Base-by-base conservation (phyloP, 2,329 filamentous ascomycete species). In the Diplocarpon mali region DNA sequence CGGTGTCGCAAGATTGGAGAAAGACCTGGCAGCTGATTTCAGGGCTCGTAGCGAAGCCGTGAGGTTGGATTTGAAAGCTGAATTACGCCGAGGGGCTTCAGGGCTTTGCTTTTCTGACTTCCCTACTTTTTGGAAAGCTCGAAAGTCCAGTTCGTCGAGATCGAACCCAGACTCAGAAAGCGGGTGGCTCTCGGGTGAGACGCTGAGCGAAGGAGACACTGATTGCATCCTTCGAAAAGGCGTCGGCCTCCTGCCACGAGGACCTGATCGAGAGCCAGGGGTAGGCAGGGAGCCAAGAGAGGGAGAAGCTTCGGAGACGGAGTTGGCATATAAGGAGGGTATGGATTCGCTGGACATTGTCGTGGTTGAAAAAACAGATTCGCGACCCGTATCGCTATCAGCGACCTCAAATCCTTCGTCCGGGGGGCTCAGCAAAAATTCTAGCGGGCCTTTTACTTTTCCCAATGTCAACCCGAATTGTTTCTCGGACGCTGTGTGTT, bases 11-110 rank as follows among this genome's bases (percentile, higher is more conserved):
- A 83, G 70, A 51, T 62, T 69, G 2, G 78, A 81, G 45, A 83
- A 71, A 7, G 78, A 78, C 48, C 71, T 74, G 40, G 79, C 79
- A 1, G 79, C 79, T 30, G 75, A 79, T 48, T 75, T 52, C 46
- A 83, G 61, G 29, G 78, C 78, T 15, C 76, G 72, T 38, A 83
- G 65, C 9, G 79, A 83, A 6, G 79, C 78, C 5, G 79, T 83
- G 31, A 83, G 60, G 56, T 83, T 83, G 3, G 78, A 83, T 60
- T 81, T 82, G 65, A 83, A 83, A 6, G 72, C 78, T 34, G 56
- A 65, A 46, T 55, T 59, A 31, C 52, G 55, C 35, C 34, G 50
- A 30, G 56, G 48, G 31, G 48, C 35, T 31, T 49, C 42, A 7
- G 42, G 38, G n/a, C 14, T 50, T 47, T 9, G 45, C 43, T 17